Evolutionary conservation across 192 early-diverging fungal genomes (phyloP), one percentile per base, ranked within the genome.

Genomic region (Gigaspora rosea): DNA sequence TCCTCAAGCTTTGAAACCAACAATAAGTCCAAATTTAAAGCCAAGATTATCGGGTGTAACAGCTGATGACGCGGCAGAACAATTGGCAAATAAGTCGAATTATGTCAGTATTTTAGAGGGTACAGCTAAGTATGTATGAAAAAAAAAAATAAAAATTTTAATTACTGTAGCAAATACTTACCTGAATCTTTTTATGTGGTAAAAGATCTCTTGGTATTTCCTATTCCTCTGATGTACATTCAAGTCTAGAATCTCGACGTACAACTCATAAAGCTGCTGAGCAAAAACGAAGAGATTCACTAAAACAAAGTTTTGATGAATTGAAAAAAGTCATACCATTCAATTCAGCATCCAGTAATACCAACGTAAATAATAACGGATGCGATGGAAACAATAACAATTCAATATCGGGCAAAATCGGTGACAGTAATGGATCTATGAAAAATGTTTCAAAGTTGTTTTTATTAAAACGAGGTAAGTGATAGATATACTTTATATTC

Each of bases 251-350:
- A 80, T 82, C 89, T 0, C 91, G 95, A 11, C 91, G 92, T n/a
- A 94, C 92, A 13, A 91, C 90, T 16, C 97, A 99, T 84, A 97
- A 98, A 82, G 91, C 95, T 57, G 96, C 96, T 4, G 97, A 99
- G 81, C 97, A 99, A 81, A 95, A 94, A 80, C 92, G 97, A 12
- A 88, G 97, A 9, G 97, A 99, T 78, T 93, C 92, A 41, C 88
- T 99, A 6, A 97, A 97, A 73, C 81, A 90, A 57, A 94, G 92
- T 65, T 99, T 99, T 79, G 94, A 98, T 50, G 85, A 91, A 10
- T 82, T 99, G 10, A 83, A 88, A 57, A 67, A 78, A 1, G 83
- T 93, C 46, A 79, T 97, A 50, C 93, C 94, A 35, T 75, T 22
- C 32, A 18, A 61, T 2, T 33, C 61, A n/a, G 16, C 48, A n/a